Evolutionary conservation across 441 rosid genomes (phyloP).

Genomic region (Rhodomyrtus psidioides): DNA sequence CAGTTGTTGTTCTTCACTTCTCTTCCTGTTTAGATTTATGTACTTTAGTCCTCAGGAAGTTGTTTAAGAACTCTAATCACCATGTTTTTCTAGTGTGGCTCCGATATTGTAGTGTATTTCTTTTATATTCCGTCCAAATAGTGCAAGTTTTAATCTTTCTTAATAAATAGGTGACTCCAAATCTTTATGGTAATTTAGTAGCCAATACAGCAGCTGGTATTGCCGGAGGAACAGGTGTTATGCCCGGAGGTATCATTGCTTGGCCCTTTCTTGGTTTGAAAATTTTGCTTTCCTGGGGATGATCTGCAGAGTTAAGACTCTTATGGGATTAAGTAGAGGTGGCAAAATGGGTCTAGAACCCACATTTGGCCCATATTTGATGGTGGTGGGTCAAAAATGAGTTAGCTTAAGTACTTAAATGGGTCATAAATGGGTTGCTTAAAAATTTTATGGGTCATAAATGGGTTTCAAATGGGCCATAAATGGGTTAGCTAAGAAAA

Average conservation of each 20-base stretch:
- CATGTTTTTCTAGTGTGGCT: neutral
- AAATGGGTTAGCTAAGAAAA: too few species aligned
- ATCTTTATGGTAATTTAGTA: constrained; percentile 11
- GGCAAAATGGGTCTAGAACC: too few species aligned
- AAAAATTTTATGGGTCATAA: too few species aligned
- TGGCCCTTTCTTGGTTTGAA: neutral
- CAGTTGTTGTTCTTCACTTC: neutral
- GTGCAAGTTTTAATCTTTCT: neutral
- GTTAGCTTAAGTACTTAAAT: too few species aligned
- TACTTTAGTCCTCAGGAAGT: neutral
- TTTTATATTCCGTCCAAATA: neutral
- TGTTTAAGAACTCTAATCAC: neutral
- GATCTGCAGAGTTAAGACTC: neutral
- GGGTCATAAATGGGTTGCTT: too few species aligned
- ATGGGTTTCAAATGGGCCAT: too few species aligned
- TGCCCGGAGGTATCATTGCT: constrained; percentile 10
- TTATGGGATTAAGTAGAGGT: neutral
- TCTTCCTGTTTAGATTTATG: neutral
- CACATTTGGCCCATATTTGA: too few species aligned
- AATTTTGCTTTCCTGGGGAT: neutral
- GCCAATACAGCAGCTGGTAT: constrained; percentile 16
- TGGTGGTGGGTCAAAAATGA: too few species aligned
- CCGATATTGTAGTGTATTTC: neutral
- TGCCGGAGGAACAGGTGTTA: constrained; percentile 16
- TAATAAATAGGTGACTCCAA: constrained; percentile 6